Base-by-base conservation (phyloP, 148 eudicot genomes). In the Pouteria glomerata region DNA sequence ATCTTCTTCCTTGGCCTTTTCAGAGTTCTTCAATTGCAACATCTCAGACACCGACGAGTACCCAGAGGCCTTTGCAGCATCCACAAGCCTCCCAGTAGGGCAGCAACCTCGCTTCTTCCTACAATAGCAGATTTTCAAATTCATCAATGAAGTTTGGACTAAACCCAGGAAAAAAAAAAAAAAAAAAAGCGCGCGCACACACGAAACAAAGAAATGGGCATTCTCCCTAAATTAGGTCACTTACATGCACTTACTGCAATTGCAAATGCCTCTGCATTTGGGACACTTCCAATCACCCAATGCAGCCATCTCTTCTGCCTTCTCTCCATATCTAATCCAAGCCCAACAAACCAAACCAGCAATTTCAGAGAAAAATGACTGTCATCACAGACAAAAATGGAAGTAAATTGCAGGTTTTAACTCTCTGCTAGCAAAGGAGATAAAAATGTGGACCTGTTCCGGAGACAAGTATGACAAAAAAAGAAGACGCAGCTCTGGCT, bases 221-320 rank as follows among this genome's bases (percentile, higher is more conserved):
- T n/a, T 51, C 55, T 13, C 44, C 66, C 48, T 39, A 27, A 19
- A 65, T 41, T 14, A 55, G 59, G n/a, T n/a, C 53, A 73, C 70
- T 64, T 57, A 73, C 76, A 65, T 52, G 63, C 76, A 73, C 13
- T 11, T 1, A 56, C 76, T 73, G 76, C 76, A 73, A 64, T 73
- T 73, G 50, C 76, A 73, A 21, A 64, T 73, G 63, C 70, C 63
- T 70, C 76, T 73, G 48, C 76, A 73, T 63, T 15, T 73, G 75
- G 75, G 75, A 52, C 75, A 62, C 61, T 63, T 73, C 75, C 75
- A 73, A 63, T 66, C 55, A 3, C 62, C 63, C 70, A 73, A 42
- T 41, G 52, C 41, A 1, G 63, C 70, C 70, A 52, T 73, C 31
- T 64, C 63, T 57, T 73, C 76, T 1, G 76, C 76, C 30, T 73